Conservation (phyloP, 306 rosid species). For the Potentilla sterilis region DNA sequence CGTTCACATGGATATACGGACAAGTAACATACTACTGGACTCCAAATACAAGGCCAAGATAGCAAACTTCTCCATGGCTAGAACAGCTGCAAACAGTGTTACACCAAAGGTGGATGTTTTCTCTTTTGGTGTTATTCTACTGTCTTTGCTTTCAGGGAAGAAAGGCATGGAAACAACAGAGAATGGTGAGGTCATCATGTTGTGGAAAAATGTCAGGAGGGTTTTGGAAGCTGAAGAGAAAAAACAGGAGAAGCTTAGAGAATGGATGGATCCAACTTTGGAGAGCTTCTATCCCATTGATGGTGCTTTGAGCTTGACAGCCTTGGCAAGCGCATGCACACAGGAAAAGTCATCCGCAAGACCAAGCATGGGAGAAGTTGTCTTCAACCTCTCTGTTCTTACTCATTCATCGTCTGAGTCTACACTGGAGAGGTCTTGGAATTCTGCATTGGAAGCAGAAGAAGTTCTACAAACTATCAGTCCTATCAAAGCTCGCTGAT, state of each 20-base stretch:
- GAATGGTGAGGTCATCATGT: conserved; percentile 55
- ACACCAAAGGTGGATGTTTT: conserved; percentile 65
- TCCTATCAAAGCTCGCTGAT: conserved; percentile 28
- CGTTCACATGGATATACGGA: conserved; percentile 69
- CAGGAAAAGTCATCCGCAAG: conserved; percentile 38
- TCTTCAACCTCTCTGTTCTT: conserved; percentile 31
- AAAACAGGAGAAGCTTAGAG: conserved; percentile 45
- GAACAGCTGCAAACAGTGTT: conserved; percentile 36
- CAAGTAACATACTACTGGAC: conserved; percentile 69
- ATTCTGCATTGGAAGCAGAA: conserved; percentile 6
- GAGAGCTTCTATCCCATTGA: conserved; percentile 42
- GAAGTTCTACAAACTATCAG: conserved; percentile 11
- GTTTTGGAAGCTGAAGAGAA: conserved; percentile 48
- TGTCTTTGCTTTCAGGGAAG: conserved; percentile 66
- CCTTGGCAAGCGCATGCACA: conserved; percentile 56
- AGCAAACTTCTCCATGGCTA: conserved; percentile 69
- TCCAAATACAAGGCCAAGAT: conserved; percentile 68
- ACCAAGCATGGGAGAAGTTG: conserved; percentile 37
- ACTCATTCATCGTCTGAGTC: conserved; percentile 21
- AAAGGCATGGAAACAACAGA: conserved; percentile 45
- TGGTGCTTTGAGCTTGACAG: conserved; percentile 53
- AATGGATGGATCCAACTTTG: conserved; percentile 67
- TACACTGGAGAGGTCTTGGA: conserved; percentile 7
- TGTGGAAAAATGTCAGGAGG: conserved; percentile 61
- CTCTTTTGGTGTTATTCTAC: conserved; percentile 61